Percentiles rank a stretch among this genome's conserved stretches.
These are phyloP conservation scores for Heterobasidion occidentale DNA, from an alignment of 1,284 basidiomycete genomes.

Conservation along the genomic window DNA sequence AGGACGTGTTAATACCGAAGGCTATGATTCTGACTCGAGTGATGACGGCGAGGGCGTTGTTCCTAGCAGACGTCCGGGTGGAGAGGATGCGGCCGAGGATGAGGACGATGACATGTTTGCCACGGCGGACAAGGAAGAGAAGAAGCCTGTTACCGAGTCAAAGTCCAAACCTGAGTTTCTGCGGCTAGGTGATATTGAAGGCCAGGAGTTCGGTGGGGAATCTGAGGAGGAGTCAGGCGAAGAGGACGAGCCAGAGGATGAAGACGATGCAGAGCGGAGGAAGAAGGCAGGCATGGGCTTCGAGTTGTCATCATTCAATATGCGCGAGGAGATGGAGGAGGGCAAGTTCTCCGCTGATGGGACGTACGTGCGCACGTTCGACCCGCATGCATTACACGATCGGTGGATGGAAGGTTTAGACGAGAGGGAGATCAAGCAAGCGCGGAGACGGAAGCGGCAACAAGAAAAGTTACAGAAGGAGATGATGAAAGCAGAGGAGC, in stretches of 20 bases:
- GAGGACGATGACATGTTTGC: conserved; percentile 93
- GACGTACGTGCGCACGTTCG: conserved; percentile 78
- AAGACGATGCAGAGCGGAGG: conserved; percentile 67
- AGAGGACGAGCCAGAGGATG: conserved; percentile 60
- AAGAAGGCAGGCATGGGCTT: conserved; percentile 88
- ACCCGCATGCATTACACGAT: conserved; percentile 90
- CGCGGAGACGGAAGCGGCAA: conserved; percentile 60
- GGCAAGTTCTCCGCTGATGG: conserved; percentile 96
- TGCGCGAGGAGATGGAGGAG: conserved; percentile 97
- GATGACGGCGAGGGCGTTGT: conserved; percentile 91
- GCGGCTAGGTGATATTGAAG: conserved; percentile 89
- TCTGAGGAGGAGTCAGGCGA: conserved; percentile 34
- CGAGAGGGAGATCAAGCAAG: conserved; percentile 82
- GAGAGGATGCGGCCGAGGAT: conserved; percentile 32
- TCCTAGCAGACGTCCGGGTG: conserved; percentile 56
- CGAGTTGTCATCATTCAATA: conserved; percentile 94
- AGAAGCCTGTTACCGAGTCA: conserved; percentile 24
- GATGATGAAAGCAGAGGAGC: conserved; percentile 66
- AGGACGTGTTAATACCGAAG: conserved; percentile 73
- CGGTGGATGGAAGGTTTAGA: conserved; percentile 90
- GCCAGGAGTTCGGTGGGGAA: conserved; percentile 79
- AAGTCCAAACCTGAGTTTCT: conserved; percentile 74
- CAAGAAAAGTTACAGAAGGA: conserved; percentile 68
- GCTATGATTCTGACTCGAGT: conserved; percentile 91
- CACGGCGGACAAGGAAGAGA: conserved; percentile 47